Evolutionary conservation across 495 filamentous ascomycete species (phyloP).

Genomic region (Aspergillus incahuasiensis): DNA sequence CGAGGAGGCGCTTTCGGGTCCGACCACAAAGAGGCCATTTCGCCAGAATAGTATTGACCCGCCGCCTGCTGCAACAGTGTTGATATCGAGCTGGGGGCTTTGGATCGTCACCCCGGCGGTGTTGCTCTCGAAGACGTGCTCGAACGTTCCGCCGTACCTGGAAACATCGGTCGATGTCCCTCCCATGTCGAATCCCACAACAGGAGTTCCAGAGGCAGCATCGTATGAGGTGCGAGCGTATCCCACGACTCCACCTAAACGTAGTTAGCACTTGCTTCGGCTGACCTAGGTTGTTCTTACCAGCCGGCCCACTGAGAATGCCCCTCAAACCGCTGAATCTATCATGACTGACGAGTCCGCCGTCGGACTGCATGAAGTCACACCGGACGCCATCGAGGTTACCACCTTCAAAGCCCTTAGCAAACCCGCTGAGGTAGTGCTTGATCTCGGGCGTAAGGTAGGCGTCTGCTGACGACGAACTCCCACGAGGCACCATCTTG

Average conservation of each 20-base stretch:
- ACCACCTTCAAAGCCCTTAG: slow-evolving; percentile 42
- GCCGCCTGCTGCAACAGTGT: slow-evolving; percentile 87
- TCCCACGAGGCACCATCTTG: slow-evolving; percentile 60
- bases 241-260: slow-evolving; percentile 62
- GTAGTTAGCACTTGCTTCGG: background rate
- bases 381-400: slow-evolving; percentile 33
- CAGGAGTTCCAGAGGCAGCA: slow-evolving; percentile 67
- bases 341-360: slow-evolving; percentile 39
- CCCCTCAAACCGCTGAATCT: slow-evolving; percentile 46
- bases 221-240: slow-evolving; percentile 85
- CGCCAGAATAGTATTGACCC: slow-evolving; percentile 79
- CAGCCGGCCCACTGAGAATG: slow-evolving; percentile 48
- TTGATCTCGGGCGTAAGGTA: slow-evolving; percentile 90
- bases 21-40: slow-evolving; percentile 84
- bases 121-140: slow-evolving; percentile 91
- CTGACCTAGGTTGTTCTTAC: background rate
- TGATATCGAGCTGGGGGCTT: slow-evolving; percentile 87
- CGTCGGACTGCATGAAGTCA: slow-evolving; percentile 42
- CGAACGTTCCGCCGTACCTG: slow-evolving; percentile 78
- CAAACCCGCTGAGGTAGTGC: slow-evolving; percentile 79
- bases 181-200: slow-evolving; percentile 92
- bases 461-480: slow-evolving; percentile 82
- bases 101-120: slow-evolving; percentile 88
- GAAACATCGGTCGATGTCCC: slow-evolving; percentile 90
- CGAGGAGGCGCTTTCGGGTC: slow-evolving; percentile 79